phyloP scores from a whole-genome alignment of 2,329 filamentous ascomycete species.

The Dothistroma septosporum region DNA sequence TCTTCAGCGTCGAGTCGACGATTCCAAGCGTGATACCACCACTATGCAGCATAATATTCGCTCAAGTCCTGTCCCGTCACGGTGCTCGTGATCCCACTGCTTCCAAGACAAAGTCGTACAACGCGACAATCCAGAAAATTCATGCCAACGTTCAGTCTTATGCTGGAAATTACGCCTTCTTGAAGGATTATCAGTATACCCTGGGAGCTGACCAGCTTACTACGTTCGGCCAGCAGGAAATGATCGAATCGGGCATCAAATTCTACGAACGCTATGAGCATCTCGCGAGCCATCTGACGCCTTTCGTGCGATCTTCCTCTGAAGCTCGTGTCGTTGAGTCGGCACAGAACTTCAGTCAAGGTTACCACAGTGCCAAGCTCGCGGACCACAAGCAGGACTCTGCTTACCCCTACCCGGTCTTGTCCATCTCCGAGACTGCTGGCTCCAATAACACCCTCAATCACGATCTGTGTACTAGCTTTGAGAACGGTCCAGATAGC shows the following conservation, averaged over 20 bases:
- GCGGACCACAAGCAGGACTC: slow-evolving; percentile 43
- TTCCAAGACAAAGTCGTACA: slow-evolving; percentile 63
- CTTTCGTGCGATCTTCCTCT: slow-evolving; percentile 69
- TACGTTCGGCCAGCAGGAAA: slow-evolving; percentile 62
- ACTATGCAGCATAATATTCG: slow-evolving; percentile 73
- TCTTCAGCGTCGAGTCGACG: slow-evolving; percentile 68
- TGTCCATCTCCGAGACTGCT: slow-evolving; percentile 65
- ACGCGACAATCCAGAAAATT: slow-evolving; percentile 60
- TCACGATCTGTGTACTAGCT: slow-evolving; percentile 66
- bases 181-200: slow-evolving; percentile 66
- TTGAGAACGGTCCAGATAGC: slow-evolving; percentile 58
- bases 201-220: slow-evolving; percentile 69
- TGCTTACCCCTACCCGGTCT: slow-evolving; percentile 51
- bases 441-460: slow-evolving; percentile 77
- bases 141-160: slow-evolving; percentile 56
- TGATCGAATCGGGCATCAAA: slow-evolving; percentile 69
- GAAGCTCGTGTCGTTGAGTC: slow-evolving; percentile 70
- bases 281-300: slow-evolving; percentile 56
- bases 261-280: slow-evolving; percentile 70
- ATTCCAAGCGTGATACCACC: slow-evolving; percentile 58
- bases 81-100: slow-evolving; percentile 76
- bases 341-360: slow-evolving; percentile 69
- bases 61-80: slow-evolving; percentile 75
- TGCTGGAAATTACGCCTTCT: slow-evolving; percentile 62
- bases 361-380: slow-evolving; percentile 60